Base-by-base conservation (phyloP, 2,329 filamentous ascomycete species). In the Sclerotinia trifoliorum region DNA sequence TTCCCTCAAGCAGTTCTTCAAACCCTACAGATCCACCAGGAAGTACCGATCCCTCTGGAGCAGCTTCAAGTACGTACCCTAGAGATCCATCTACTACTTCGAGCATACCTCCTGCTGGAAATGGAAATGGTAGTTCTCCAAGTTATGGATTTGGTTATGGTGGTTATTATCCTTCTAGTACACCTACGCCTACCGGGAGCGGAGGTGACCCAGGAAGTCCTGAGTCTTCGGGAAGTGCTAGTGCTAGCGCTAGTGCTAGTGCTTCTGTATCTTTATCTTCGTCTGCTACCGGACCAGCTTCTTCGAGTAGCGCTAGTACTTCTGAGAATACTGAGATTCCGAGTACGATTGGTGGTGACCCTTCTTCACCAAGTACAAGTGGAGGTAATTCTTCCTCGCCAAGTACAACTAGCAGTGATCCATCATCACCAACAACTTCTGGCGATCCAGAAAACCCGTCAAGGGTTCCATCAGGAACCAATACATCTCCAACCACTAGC, bases 111-210 rank as follows among this genome's bases (percentile, higher is more conserved):
- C 15, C 46, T 5, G 15, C 13, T 11, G 46, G 29, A 24, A 7
- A 39, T 62, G 29, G 29, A 3, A 24, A 24, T 62, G 46, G 29
- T 0, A 29, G 26, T 24, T 10, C 29, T 13, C 60, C 46, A 49
- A 49, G 44, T 44, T 61, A 61, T 39, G 29, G 58, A 3, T 48
- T 32, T 48, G 42, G 57, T 3, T 62, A 51, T 39, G 60, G 60
- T 39, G 48, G 21, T 24, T 39, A 62, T 62, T 62, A 62, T 13
- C 29, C 46, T 24, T 39, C 60, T 7, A 39, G 46, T 11, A 26
- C 15, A 19, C 46, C 60, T 49, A 51, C 60, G 8, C 13, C 55
- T 2, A 24, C 55, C 24, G 21, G 32, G 32, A 57, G n/a, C 26
- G 60, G 46, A 19, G 21, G 15, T 1, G 29, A 62, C 51, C 29